phyloP scores from a whole-genome alignment of 306 rosid genomes.

The Oemleria cerasiformis region DNA sequence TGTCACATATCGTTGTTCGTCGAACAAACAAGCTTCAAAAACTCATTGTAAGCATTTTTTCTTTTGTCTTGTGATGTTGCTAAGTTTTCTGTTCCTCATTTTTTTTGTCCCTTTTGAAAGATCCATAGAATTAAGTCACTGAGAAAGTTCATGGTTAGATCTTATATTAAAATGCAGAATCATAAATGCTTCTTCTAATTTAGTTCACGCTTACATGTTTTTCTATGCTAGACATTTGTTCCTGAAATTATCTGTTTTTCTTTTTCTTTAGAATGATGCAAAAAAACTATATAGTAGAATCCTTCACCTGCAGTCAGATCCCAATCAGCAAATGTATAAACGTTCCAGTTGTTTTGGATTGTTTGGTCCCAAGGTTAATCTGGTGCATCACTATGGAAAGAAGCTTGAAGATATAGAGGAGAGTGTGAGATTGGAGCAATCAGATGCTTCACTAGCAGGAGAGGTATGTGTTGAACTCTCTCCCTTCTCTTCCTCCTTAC shows the following conservation, averaged over 20 bases:
- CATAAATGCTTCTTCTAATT: slow-evolving; percentile 1
- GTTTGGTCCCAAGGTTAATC: slow-evolving; percentile 48
- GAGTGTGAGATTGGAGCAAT: slow-evolving; percentile 61
- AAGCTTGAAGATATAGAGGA: slow-evolving; percentile 69
- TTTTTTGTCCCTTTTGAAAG: neutral
- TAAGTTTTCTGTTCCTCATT: slow-evolving; percentile 10
- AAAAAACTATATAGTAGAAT: slow-evolving; percentile 46
- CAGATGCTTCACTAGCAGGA: slow-evolving; percentile 60
- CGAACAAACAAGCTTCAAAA: slow-evolving; percentile 53
- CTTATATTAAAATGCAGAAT: neutral
- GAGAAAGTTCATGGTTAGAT: neutral
- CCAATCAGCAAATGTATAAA: slow-evolving; percentile 31
- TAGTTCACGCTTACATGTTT: neutral
- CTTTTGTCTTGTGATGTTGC: slow-evolving; percentile 20
- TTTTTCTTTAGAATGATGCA: slow-evolving; percentile 51
- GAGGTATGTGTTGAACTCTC: slow-evolving; percentile 63
- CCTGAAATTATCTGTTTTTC: slow-evolving; percentile 22
- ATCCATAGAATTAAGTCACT: neutral
- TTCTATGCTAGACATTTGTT: neutral
- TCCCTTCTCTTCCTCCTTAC: neutral
- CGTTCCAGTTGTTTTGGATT: slow-evolving; percentile 46
- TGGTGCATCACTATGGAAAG: slow-evolving; percentile 60
- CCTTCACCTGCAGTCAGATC: slow-evolving; percentile 45
- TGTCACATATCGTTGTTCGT: slow-evolving; percentile 68
- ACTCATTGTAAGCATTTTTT: slow-evolving; percentile 57